These are phyloP conservation scores for Nicotiana tomentosiformis DNA, from an alignment of 257 asterid genomes.

Conservation along the genomic window DNA sequence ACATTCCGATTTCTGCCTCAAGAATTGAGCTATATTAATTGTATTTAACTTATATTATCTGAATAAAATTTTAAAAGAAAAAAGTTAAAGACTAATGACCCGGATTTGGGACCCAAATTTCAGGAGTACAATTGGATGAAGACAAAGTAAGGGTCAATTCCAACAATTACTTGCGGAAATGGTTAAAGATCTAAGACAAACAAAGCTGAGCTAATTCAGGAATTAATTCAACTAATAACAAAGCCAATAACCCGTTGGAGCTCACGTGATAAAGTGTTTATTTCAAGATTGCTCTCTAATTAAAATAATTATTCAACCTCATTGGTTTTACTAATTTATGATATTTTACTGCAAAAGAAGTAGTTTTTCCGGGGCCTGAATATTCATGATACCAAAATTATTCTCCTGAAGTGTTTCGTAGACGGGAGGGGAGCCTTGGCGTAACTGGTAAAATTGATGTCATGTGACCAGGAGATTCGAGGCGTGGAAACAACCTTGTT, in stretches of 20 bases:
- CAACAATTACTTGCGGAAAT: slow-evolving; percentile 15
- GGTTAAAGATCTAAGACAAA: slow-evolving; percentile 20
- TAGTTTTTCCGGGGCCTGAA: background rate
- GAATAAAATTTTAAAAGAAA: background rate
- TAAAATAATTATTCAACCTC: background rate
- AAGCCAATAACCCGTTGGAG: background rate
- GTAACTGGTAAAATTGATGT: no score
- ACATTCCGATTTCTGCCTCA: background rate
- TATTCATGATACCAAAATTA: background rate
- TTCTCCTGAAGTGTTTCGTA: background rate
- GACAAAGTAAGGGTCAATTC: slow-evolving; percentile 10
- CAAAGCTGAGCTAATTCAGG: background rate
- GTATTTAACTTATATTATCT: background rate
- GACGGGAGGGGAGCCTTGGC: accelerated
- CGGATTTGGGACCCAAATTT: slow-evolving; percentile 23
- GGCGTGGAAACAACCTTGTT: no score
- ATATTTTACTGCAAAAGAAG: background rate
- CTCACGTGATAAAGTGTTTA: slow-evolving; percentile 32
- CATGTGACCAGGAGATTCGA: no score
- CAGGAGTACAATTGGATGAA: slow-evolving; percentile 17
- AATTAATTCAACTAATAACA: background rate
- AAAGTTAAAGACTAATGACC: background rate
- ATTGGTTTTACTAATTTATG: background rate
- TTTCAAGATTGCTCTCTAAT: slow-evolving; percentile 3
- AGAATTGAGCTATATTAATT: background rate